Conservation (phyloP, 805 yeast species). For the Lipomyces spencermartinsiae region DNA sequence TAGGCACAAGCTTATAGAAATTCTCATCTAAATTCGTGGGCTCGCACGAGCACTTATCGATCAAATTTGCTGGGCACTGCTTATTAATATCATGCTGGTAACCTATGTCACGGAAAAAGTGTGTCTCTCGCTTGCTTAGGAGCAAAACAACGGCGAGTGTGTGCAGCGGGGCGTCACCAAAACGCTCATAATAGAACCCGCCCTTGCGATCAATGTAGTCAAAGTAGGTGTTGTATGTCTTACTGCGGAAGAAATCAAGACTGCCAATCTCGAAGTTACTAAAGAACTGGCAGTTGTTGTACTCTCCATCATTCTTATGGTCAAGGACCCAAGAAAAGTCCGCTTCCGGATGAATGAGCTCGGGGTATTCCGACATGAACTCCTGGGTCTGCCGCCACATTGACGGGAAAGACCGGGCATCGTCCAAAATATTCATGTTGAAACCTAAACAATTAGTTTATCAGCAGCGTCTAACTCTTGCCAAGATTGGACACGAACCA, state of each 20-base stretch:
- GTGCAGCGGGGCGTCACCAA: constrained; percentile 83
- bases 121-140: constrained; percentile 58
- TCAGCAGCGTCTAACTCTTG: not conserved
- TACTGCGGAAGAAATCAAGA: constrained; percentile 62
- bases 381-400: constrained; percentile 64
- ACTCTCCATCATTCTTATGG: constrained; percentile 66
- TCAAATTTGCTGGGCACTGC: constrained; percentile 34
- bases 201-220: constrained; percentile 64
- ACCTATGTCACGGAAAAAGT: constrained; percentile 66
- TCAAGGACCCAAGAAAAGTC: constrained; percentile 46
- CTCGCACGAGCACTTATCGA: constrained; percentile 38
- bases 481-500: constrained; percentile 49
- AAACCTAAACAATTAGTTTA: constrained; percentile 17
- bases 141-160: constrained; percentile 66
- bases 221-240: constrained; percentile 61
- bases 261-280: constrained; percentile 72
- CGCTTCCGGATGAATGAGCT: constrained; percentile 62
- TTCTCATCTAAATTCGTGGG: constrained; percentile 37
- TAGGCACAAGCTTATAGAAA: constrained; percentile 38
- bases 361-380: constrained; percentile 54
- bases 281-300: constrained; percentile 84
- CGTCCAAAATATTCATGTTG: constrained; percentile 39
- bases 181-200: constrained; percentile 75
- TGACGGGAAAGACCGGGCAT: constrained; percentile 51
- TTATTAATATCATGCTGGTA: constrained; percentile 54